These are phyloP conservation scores for Monilinia polystroma DNA, from an alignment of 2,329 filamentous ascomycete genomes.

Conservation along the genomic window DNA sequence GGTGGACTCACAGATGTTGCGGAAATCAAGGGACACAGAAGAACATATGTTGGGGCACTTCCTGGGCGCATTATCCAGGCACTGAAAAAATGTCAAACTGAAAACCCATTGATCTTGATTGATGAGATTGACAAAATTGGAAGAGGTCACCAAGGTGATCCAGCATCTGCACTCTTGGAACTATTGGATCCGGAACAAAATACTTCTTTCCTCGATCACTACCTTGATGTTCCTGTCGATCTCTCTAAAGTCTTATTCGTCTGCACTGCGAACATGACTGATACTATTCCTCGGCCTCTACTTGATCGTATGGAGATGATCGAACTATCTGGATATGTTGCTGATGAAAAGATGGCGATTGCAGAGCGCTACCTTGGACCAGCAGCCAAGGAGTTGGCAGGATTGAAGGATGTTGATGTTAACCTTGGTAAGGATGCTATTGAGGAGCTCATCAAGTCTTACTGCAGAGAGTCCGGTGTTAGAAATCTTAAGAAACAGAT, in stretches of 20 bases:
- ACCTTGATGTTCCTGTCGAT: constrained; percentile 97
- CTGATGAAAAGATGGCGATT: constrained; percentile 98
- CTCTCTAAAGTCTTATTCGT: constrained; percentile 97
- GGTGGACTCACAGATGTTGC: constrained; percentile 96
- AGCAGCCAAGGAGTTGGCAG: constrained; percentile 89
- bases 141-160: constrained; percentile 92
- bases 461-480: constrained; percentile 95
- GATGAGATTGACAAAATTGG: constrained; percentile 99
- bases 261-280: constrained; percentile 98
- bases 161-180: constrained; percentile 89
- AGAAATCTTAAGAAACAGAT: constrained; percentile 99
- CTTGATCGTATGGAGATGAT: constrained; percentile 98
- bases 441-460: constrained; percentile 95
- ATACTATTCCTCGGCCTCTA: constrained; percentile 91
- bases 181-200: constrained; percentile 97
- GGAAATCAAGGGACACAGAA: constrained; percentile 95
- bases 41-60: constrained; percentile 93
- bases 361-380: constrained; percentile 90
- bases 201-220: constrained; percentile 94
- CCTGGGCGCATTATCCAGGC: constrained; percentile 97
- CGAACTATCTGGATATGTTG: constrained; percentile 90
- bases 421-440: constrained; percentile 82
- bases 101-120: constrained; percentile 94
- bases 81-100: constrained; percentile 97
- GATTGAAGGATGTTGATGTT: constrained; percentile 89